phyloP scores from a whole-genome alignment of 208 protist genomes.

The Trypanosoma rangeli region DNA sequence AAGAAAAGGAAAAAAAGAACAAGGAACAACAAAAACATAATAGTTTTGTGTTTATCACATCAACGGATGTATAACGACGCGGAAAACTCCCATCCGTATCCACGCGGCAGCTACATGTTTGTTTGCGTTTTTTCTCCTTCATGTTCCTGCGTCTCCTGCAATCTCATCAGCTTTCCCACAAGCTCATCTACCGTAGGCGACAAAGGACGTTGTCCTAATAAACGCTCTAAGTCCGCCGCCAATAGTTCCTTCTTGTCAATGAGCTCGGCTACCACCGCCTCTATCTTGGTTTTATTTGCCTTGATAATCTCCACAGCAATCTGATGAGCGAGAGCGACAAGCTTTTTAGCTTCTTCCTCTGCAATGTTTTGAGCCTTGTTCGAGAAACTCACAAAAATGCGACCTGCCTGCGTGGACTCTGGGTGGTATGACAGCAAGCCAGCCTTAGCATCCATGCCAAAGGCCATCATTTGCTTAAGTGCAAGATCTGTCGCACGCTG shows the following conservation, averaged over 20 bases:
- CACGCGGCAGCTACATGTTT: background rate
- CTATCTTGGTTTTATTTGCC: conserved; percentile 57
- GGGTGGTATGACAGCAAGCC: conserved; percentile 83
- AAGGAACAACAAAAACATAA: background rate
- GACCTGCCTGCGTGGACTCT: conserved; percentile 76
- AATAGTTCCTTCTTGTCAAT: conserved; percentile 82
- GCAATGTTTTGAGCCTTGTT: conserved; percentile 73
- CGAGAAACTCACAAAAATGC: conserved; percentile 83
- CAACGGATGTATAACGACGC: too few relatives aligned
- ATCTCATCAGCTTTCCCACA: conserved; percentile 27
- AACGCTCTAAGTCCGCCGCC: conserved; percentile 60
- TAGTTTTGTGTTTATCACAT: too few relatives aligned
- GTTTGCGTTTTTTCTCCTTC: background rate
- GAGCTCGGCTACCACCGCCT: conserved; percentile 46
- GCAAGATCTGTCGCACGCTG: conserved; percentile 85
- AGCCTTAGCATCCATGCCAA: conserved; percentile 78
- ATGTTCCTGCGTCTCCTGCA: conserved; percentile 23
- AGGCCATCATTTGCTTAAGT: conserved; percentile 79
- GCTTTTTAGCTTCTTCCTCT: conserved; percentile 68
- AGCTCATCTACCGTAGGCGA: conserved; percentile 63
- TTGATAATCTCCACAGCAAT: conserved; percentile 56
- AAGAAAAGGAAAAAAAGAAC: background rate
- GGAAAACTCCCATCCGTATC: background rate
- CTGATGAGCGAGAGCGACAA: conserved; percentile 67
- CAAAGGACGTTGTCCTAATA: conserved; percentile 76